Evolutionary conservation across 1,284 basidiomycete genomes (phyloP).

Genomic region (Malassezia slooffiae): DNA sequence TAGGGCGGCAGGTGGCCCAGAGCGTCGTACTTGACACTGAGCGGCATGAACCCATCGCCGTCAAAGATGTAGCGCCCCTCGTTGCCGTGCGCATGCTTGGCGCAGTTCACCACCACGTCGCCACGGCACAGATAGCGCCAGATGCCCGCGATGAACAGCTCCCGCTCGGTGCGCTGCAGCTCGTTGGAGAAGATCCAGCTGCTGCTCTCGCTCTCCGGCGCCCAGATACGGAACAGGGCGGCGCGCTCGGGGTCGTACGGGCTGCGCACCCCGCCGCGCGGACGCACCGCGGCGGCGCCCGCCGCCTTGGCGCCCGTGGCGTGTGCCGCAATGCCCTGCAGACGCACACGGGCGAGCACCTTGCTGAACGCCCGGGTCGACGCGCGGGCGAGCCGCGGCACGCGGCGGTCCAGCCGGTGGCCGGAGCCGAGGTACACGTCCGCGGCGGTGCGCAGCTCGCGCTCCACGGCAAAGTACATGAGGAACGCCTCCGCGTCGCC

Average conservation of each 20-base stretch:
- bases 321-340: slow-evolving; percentile 32
- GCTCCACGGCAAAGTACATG: slow-evolving; percentile 25
- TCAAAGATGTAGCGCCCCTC: slow-evolving; percentile 46
- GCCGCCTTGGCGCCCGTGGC: no score
- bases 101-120: slow-evolving; percentile 47
- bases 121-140: slow-evolving; percentile 45
- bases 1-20: slow-evolving; percentile 48
- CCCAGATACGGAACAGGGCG: slow-evolving; percentile 47
- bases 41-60: slow-evolving; percentile 42
- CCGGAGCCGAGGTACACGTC: slow-evolving; percentile 22
- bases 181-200: slow-evolving; percentile 34
- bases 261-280: slow-evolving; percentile 2
- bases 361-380: slow-evolving; percentile 47
- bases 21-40: slow-evolving; percentile 42
- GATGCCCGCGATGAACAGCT: slow-evolving; percentile 42
- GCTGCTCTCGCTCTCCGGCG: slow-evolving; percentile 28
- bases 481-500: slow-evolving; percentile 40
- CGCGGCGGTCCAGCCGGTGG: slow-evolving; percentile 36
- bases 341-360: slow-evolving; percentile 43
- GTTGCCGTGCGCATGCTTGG: slow-evolving; percentile 37
- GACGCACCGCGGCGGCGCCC: neutral
- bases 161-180: slow-evolving; percentile 33
- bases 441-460: slow-evolving; percentile 32
- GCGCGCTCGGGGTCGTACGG: slow-evolving; percentile 45
- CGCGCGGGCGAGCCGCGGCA: slow-evolving; percentile 39